Base-by-base conservation (phyloP, 257 asterid genomes). In the Gentiana straminea region DNA sequence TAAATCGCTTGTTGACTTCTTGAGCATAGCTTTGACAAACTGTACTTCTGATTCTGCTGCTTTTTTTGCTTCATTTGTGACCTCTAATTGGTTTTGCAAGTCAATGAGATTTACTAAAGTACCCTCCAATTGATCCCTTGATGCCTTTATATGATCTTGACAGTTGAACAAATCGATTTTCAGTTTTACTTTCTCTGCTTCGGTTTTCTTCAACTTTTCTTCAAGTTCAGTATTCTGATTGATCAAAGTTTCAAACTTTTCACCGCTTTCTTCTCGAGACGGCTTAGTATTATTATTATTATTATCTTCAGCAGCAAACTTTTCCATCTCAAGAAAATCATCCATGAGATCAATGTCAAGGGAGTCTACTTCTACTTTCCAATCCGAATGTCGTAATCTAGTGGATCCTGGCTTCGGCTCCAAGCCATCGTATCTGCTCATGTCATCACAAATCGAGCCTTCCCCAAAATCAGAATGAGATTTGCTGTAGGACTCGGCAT, bases 291-390 rank as follows among this genome's bases (percentile, higher is more conserved):
- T 24, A 24, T 24, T 24, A 24, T 24, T 24, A 24, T 24, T 24
- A 24, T 24, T 24, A 24, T 24, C 24, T 24, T 24, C 48, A 51
- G 94, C 81, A 33, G 80, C 90, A 54, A 82, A 66, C 76, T 68
- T 81, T 75, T 91, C 98, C 95, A 91, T 86, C 75, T 90, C 96
- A 55, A 86, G 90, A 73, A 90, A 86, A 79, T 86, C 95, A 61
- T 80, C 92, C 96, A 86, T 84, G 63, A 91, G 75, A 78, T 76
- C 75, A 54, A 82, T 77, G 66, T 81, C 93, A 51, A 66, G 67
- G 6, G 88, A 71, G 47, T 70, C 70, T 5, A 59, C 24, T 59
- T 69, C 81, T 15, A 61, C 52, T 51, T 58, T 46, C 49, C 56
- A 61, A 45, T 67, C 57, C 12, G 68, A 69, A 37, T 54, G 59